These are phyloP conservation scores for Leucosporidium scottii DNA, from an alignment of 768 basidiomycete species.

Conservation along the genomic window DNA sequence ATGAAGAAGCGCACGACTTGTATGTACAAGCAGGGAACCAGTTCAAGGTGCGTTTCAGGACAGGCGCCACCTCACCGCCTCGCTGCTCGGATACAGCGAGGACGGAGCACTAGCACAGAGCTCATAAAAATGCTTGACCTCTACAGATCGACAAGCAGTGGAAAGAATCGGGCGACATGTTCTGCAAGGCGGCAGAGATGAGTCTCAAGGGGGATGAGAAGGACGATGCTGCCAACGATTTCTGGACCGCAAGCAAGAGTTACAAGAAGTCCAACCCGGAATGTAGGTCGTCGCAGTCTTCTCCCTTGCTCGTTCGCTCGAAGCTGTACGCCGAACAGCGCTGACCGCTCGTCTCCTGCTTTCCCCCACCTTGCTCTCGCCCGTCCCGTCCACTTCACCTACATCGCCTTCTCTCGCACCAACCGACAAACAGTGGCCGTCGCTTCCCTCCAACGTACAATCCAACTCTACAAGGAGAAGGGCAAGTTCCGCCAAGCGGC, in stretches of 20 bases:
- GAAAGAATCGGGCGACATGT: constrained; percentile 85
- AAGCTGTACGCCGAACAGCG: background rate
- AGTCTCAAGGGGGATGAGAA: constrained; percentile 76
- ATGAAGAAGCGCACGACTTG: constrained; percentile 90
- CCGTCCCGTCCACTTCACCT: too few species aligned
- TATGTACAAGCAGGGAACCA: constrained; percentile 86
- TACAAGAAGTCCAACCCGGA: constrained; percentile 86
- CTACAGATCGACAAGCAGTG: constrained; percentile 70
- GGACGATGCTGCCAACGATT: constrained; percentile 95
- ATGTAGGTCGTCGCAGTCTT: constrained; percentile 50
- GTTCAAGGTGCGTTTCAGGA: constrained; percentile 37
- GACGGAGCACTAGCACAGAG: too few species aligned
- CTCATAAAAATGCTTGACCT: constrained; percentile 33
- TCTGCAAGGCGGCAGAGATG: constrained; percentile 89
- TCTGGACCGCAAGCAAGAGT: constrained; percentile 95
- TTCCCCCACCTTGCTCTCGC: background rate
- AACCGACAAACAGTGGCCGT: constrained; percentile 64
- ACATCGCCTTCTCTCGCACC: background rate
- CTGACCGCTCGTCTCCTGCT: background rate
- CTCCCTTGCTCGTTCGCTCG: too few species aligned
- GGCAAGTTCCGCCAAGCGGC: constrained; percentile 97
- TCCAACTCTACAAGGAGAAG: constrained; percentile 67
- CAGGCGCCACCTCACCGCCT: constrained; percentile 1
- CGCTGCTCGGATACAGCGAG: background rate
- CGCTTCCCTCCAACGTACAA: constrained; percentile 73